Percentiles rank a stretch among this genome's conserved stretches.
Evolutionary conservation across 805 yeast species (phyloP).

Genomic region (Ogataea philodendri): DNA sequence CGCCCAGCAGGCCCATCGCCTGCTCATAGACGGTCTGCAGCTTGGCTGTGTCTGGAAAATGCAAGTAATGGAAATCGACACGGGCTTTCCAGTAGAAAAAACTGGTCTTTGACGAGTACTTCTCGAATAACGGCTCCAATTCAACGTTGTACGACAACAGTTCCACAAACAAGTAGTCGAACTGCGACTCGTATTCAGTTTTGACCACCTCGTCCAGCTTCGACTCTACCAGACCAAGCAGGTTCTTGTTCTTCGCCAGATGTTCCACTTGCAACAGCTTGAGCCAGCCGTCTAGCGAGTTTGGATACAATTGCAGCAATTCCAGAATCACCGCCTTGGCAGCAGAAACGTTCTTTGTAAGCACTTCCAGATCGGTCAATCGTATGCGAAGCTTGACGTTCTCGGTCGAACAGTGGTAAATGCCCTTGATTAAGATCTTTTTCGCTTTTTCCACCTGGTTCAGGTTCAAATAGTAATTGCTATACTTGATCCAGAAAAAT

Average conservation of each 20-base stretch:
- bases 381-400: slow-evolving; percentile 37
- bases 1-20: slow-evolving; percentile 7
- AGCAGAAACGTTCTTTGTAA: slow-evolving; percentile 34
- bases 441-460: slow-evolving; percentile 38
- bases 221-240: slow-evolving; percentile 31
- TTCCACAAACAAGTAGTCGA: slow-evolving; percentile 38
- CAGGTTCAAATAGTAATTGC: slow-evolving; percentile 39
- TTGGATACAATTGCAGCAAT: slow-evolving; percentile 28
- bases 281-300: slow-evolving; percentile 38
- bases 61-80: slow-evolving; percentile 18
- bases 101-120: slow-evolving; percentile 23
- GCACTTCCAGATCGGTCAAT: slow-evolving; percentile 44
- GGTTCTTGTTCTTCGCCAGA: slow-evolving; percentile 28
- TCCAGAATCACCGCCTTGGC: slow-evolving; percentile 39
- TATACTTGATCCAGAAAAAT: slow-evolving; percentile 49
- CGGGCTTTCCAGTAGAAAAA: slow-evolving; percentile 28
- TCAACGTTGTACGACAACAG: slow-evolving; percentile 29
- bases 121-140: slow-evolving; percentile 28
- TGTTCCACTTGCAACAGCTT: slow-evolving; percentile 45
- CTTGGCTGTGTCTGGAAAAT: slow-evolving; percentile 15
- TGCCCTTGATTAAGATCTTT: slow-evolving; percentile 38
- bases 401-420: slow-evolving; percentile 27
- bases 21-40: slow-evolving; percentile 9
- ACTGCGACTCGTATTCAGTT: slow-evolving; percentile 28
- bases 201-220: slow-evolving; percentile 27